Evolutionary conservation across 1,139 yeast genomes (phyloP).

Genomic region (Tardiomyces digboiensis): DNA sequence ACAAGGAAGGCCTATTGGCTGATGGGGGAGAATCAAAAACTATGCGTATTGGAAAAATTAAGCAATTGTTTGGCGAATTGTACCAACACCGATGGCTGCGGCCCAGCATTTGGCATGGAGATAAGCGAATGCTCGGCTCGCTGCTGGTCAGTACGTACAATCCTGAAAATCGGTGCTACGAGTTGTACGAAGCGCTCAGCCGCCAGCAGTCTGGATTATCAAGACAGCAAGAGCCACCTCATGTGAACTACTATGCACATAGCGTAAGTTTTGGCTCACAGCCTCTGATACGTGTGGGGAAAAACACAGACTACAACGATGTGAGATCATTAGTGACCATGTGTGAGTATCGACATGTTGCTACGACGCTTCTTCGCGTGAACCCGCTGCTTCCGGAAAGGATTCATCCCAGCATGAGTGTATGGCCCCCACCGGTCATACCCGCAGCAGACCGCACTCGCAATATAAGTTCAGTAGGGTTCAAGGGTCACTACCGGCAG

Average conservation of each 20-base stretch:
- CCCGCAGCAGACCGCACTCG: conserved; percentile 15
- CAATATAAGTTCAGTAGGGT: neutral
- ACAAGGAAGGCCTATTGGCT: no score
- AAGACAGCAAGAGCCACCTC: neutral
- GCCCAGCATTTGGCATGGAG: conserved; percentile 1
- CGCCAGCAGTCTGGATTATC: neutral
- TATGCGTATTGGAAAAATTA: no score
- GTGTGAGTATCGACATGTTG: conserved; percentile 5
- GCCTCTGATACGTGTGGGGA: neutral
- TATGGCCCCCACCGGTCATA: conserved; percentile 18
- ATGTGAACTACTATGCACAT: neutral
- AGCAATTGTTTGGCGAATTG: neutral
- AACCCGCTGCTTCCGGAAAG: conserved; percentile 7
- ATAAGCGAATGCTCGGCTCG: neutral
- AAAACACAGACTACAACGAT: neutral
- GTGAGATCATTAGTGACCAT: neutral
- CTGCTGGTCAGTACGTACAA: neutral
- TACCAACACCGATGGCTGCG: conserved; percentile 1
- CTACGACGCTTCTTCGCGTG: conserved; percentile 5
- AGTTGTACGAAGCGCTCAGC: neutral
- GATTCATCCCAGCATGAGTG: conserved; percentile 13
- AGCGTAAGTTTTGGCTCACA: neutral
- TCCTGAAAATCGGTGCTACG: neutral
- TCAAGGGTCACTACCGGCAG: neutral
- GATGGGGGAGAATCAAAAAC: no score